Percentiles rank a stretch among this genome's conserved stretches.
Conservation (phyloP, 257 asterid genomes). For the Striga asiatica region DNA sequence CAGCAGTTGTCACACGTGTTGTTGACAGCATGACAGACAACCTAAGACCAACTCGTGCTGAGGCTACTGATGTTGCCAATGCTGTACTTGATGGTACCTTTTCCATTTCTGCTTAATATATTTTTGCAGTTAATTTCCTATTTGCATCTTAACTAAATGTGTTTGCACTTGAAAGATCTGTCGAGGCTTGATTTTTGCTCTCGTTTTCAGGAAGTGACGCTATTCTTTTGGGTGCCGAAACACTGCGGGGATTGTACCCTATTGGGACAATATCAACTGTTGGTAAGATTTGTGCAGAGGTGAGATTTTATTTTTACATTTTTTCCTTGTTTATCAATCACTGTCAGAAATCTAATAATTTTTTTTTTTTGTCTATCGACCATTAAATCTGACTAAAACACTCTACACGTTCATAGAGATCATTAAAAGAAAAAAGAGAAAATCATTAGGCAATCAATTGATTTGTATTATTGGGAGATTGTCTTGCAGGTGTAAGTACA, state of each 20-base stretch:
- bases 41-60: constrained; percentile 96
- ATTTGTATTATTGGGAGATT: background rate
- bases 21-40: constrained; percentile 95
- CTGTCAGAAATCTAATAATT: background rate
- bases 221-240: constrained; percentile 56
- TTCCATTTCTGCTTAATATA: background rate
- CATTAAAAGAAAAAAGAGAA: too few species aligned
- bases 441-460: too few species aligned
- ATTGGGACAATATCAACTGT: constrained; percentile 58
- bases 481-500: background rate
- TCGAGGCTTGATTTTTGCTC: background rate
- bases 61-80: constrained; percentile 97
- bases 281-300: constrained; percentile 68
- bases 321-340: constrained; percentile 5
- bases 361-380: background rate
- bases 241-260: constrained; percentile 47
- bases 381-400: background rate
- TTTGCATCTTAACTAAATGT: background rate
- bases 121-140: too few species aligned
- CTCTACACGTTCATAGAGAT: background rate
- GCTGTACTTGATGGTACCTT: constrained; percentile 85
- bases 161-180: background rate
- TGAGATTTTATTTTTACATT: constrained; percentile 13
- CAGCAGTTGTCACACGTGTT: constrained; percentile 88
- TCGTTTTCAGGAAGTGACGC: constrained; percentile 43